These are phyloP conservation scores for Akanthomyces uredinophilus DNA, from an alignment of 2,329 filamentous ascomycete species.

Conservation along the genomic window DNA sequence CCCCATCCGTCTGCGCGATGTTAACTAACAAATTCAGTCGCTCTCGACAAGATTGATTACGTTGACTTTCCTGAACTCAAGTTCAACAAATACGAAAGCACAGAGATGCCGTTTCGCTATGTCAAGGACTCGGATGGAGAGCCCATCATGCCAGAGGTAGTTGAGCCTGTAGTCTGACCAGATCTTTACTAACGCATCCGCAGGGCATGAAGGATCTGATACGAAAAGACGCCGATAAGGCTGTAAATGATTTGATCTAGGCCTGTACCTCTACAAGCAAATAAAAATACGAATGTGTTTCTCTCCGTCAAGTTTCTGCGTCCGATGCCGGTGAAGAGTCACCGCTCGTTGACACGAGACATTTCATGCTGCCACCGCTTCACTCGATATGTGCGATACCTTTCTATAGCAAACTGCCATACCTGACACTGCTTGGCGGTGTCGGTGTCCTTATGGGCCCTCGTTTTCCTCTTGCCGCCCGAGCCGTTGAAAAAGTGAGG, in stretches of 20 bases:
- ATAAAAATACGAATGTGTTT: background rate
- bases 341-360: background rate
- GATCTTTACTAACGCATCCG: slow-evolving; percentile 6
- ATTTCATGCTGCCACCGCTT: background rate
- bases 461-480: background rate
- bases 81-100: slow-evolving; percentile 88
- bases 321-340: background rate
- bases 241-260: slow-evolving; percentile 77
- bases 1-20: background rate
- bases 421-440: background rate
- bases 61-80: slow-evolving; percentile 84
- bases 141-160: slow-evolving; percentile 87
- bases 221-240: slow-evolving; percentile 88
- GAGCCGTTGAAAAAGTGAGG: background rate
- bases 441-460: background rate
- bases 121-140: slow-evolving; percentile 69
- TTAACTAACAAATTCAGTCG: slow-evolving; percentile 45
- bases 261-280: background rate
- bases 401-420: background rate
- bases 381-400: background rate
- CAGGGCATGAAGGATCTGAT: slow-evolving; percentile 95
- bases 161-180: slow-evolving; percentile 21
- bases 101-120: slow-evolving; percentile 97
- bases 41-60: slow-evolving; percentile 74
- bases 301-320: background rate